Percentiles rank a stretch among this genome's conserved stretches.
Evolutionary conservation across 176 grass and related monocot genomes (phyloP).

Genomic region (Guadua angustifolia): DNA sequence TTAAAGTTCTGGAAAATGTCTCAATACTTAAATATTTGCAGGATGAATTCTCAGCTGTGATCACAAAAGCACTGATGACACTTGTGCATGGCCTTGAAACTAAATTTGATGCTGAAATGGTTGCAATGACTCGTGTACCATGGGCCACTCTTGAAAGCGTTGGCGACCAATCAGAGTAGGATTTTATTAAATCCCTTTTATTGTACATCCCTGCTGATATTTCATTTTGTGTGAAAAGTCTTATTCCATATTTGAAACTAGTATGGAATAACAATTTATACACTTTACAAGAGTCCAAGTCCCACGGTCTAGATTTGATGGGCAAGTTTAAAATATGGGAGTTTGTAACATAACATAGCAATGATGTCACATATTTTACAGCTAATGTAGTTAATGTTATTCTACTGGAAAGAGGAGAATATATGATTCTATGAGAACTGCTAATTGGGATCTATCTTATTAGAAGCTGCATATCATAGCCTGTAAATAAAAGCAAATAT

Average conservation of each 20-base stretch:
- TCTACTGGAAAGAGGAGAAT: not conserved
- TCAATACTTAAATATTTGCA: conserved; percentile 48
- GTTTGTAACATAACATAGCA: conserved; percentile 29
- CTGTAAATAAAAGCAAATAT: conserved; percentile 2
- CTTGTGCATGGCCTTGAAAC: conserved; percentile 97
- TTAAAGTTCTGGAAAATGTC: conserved; percentile 30
- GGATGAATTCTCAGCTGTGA: conserved; percentile 95
- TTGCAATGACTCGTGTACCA: conserved; percentile 90
- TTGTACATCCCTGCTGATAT: conserved; percentile 25
- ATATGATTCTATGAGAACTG: not conserved
- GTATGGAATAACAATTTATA: not conserved
- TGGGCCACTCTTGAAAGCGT: conserved; percentile 97
- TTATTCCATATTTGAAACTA: conserved; percentile 19
- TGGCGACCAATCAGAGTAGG: conserved; percentile 97
- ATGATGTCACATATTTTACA: conserved; percentile 17
- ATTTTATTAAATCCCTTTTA: conserved; percentile 34
- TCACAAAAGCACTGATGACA: conserved; percentile 95
- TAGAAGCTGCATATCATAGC: not conserved
- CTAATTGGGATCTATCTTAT: conserved; percentile 12
- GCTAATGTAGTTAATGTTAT: not conserved
- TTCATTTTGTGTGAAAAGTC: conserved; percentile 21
- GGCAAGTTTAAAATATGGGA: conserved; percentile 7
- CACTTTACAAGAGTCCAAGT: not conserved
- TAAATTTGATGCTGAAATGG: conserved; percentile 99
- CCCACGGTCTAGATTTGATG: conserved; percentile 14